Conservation (phyloP, 176 grass and related monocot species). For the Thinopyrum elongatum region DNA sequence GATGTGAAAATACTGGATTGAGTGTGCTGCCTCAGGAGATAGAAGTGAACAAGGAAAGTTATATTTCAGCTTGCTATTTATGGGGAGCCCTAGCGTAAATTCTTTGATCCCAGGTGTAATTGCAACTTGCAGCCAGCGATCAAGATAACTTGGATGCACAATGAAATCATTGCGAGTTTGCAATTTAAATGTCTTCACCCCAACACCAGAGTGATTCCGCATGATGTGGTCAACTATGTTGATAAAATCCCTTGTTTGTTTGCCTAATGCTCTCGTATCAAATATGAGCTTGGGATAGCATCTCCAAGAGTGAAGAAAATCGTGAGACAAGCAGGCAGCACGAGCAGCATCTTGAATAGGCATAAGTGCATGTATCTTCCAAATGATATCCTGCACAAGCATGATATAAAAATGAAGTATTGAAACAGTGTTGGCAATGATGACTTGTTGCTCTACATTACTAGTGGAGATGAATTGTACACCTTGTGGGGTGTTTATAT, state of each 20-base stretch:
- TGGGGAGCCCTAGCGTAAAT: not conserved
- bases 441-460: not conserved
- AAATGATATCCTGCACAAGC: constrained; percentile 20
- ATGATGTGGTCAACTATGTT: constrained; percentile 26
- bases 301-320: constrained; percentile 5
- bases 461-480: not conserved
- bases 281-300: constrained; percentile 21
- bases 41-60: constrained; percentile 17
- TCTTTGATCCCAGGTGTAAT: constrained; percentile 4
- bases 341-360: constrained; percentile 15
- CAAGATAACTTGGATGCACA: constrained; percentile 1
- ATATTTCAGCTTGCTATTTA: not conserved
- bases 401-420: not conserved
- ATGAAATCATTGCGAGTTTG: not conserved
- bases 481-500: not conserved
- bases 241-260: constrained; percentile 16
- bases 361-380: constrained; percentile 16
- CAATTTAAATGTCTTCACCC: constrained; percentile 16
- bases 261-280: not conserved
- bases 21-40: not conserved
- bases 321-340: constrained; percentile 3
- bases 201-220: not conserved
- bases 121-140: constrained; percentile 19
- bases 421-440: not conserved
- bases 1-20: constrained; percentile 19